A percentile compares a stretch with the other conserved stretches of the same genome.
Conservation (phyloP, 2,329 filamentous ascomycete genomes). For the Colletotrichum sp. region DNA sequence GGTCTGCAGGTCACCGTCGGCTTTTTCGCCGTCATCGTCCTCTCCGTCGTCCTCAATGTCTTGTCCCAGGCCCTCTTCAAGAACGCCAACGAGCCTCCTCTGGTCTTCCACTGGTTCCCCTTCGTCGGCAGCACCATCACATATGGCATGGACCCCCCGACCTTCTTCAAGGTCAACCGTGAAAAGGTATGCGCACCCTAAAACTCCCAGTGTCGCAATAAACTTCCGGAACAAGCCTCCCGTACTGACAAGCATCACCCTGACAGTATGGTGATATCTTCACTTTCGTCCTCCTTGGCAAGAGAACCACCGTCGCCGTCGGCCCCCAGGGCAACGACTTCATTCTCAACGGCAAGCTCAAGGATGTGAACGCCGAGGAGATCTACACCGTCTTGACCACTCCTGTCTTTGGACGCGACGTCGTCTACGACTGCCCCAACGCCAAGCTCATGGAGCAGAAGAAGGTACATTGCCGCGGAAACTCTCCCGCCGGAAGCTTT, state of each 20-base stretch:
- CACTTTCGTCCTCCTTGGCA: slow-evolving; percentile 86
- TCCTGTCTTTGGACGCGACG: slow-evolving; percentile 79
- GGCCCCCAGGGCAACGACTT: slow-evolving; percentile 88
- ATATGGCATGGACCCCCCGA: slow-evolving; percentile 93
- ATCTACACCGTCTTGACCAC: slow-evolving; percentile 81
- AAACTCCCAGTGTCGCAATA: background rate
- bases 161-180: slow-evolving; percentile 79
- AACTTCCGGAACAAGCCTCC: background rate
- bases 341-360: slow-evolving; percentile 88
- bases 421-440: slow-evolving; percentile 91
- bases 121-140: slow-evolving; percentile 88
- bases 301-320: slow-evolving; percentile 86
- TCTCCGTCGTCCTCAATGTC: slow-evolving; percentile 79
- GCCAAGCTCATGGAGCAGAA: slow-evolving; percentile 96
- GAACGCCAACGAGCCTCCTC: slow-evolving; percentile 80
- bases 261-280: slow-evolving; percentile 84
- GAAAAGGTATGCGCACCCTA: slow-evolving; percentile 66
- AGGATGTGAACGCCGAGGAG: slow-evolving; percentile 89
- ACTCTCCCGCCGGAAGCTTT: background rate
- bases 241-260: background rate
- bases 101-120: slow-evolving; percentile 84
- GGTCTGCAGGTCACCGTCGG: slow-evolving; percentile 52
- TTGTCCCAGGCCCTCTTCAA: slow-evolving; percentile 79
- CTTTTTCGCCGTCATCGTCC: slow-evolving; percentile 47
- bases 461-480: slow-evolving; percentile 65